phyloP scores from a whole-genome alignment of 2,329 filamentous ascomycete species.

The Verticillium nonalfalfae region DNA sequence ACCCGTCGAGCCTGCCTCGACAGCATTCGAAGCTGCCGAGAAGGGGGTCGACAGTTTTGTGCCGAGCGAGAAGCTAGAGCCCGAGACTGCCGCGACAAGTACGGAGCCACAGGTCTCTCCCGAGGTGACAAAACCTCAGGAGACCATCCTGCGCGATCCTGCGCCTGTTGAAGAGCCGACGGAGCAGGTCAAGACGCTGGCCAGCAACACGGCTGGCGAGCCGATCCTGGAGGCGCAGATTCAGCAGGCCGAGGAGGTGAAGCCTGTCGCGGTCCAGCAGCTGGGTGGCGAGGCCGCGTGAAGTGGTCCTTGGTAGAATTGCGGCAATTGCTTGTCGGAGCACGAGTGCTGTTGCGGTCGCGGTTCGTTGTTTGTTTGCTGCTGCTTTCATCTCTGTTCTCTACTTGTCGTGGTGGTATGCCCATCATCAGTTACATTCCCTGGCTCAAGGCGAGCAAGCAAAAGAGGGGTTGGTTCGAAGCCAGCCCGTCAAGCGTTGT shows the following conservation, averaged over 20 bases:
- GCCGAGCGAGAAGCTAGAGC: slow-evolving; percentile 1
- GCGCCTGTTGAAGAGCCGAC: slow-evolving; percentile 3
- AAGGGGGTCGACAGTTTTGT: not conserved
- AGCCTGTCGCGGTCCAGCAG: slow-evolving; percentile 28
- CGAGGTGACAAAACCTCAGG: slow-evolving; percentile 5
- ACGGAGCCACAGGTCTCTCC: not conserved
- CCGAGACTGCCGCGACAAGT: too few relatives aligned
- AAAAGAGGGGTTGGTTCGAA: not conserved
- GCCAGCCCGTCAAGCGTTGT: slow-evolving; percentile 6
- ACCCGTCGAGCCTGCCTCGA: not conserved
- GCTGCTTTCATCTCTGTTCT: slow-evolving; percentile 3
- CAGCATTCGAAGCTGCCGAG: slow-evolving; percentile 4
- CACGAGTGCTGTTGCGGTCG: not conserved
- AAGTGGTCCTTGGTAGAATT: not conserved
- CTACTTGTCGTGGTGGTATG: slow-evolving; percentile 5
- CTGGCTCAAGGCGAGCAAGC: slow-evolving; percentile 4
- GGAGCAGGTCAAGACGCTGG: slow-evolving; percentile 26
- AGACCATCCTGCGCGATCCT: slow-evolving; percentile 3
- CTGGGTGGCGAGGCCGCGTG: slow-evolving; percentile 8
- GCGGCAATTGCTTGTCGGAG: not conserved
- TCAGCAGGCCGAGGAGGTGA: slow-evolving; percentile 25
- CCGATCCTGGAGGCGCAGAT: slow-evolving; percentile 31
- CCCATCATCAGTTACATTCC: slow-evolving; percentile 7
- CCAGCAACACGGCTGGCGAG: slow-evolving; percentile 35
- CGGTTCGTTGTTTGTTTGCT: slow-evolving; percentile 1